Conservation (phyloP, 2,329 filamentous ascomycete species). For the Gyromitra esculenta region DNA sequence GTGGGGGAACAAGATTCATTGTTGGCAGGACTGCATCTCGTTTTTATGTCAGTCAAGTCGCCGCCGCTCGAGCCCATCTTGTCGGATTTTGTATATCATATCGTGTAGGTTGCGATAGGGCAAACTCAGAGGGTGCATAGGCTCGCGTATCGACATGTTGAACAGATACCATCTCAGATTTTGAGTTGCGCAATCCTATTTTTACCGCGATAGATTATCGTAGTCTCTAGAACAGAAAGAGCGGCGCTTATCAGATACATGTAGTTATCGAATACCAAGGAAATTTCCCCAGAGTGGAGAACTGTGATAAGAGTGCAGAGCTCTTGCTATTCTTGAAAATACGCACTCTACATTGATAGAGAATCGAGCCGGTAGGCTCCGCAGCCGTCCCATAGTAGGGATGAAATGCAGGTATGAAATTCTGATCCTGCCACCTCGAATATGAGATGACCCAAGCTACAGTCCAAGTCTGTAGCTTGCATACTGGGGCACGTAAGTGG, state of each 20-base stretch:
- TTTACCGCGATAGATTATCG: conserved; percentile 7
- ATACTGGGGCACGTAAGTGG: conserved; percentile 2
- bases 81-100: conserved; percentile 10
- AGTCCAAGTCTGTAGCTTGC: conserved; percentile 7
- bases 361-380: not conserved
- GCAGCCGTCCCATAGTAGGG: conserved; percentile 2
- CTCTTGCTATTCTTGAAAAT: not conserved
- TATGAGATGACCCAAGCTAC: conserved; percentile 11
- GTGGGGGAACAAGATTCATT: conserved; percentile 9
- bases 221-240: conserved; percentile 4
- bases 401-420: conserved; percentile 1
- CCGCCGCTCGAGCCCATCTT: conserved; percentile 11
- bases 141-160: conserved; percentile 24
- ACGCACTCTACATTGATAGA: not conserved
- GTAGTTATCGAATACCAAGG: conserved; percentile 14
- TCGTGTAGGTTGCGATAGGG: conserved; percentile 2
- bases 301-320: not conserved
- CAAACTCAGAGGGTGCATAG: conserved; percentile 5
- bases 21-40: not conserved
- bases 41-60: not conserved
- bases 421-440: not conserved
- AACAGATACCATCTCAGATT: conserved; percentile 16
- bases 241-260: not conserved
- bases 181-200: not conserved
- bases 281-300: not conserved